Evolutionary conservation across 805 yeast genomes (phyloP), one percentile per base, ranked within the genome.

Genomic region (Komagataella populi): DNA sequence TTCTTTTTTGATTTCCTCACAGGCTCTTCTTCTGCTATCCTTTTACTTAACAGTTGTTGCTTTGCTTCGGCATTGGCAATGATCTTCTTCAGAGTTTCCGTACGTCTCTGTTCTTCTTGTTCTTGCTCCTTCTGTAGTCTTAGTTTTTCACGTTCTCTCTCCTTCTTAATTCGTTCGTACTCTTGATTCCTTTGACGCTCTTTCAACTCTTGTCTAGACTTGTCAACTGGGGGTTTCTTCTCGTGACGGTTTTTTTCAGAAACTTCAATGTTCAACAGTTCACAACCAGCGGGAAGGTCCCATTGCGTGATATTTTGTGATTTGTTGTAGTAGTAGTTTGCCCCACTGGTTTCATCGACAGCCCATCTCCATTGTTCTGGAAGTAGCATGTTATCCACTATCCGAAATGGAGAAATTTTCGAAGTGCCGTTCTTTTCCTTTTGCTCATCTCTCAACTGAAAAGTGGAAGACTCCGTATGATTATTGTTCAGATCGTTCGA

Each of bases 331-430:
- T 77, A 85, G 60, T 81, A 83, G 14, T 59, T 63, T 12, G 64
- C 64, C 12, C 75, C 73, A 5, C 77, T 59, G 30, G 64, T 67
- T 4, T 70, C 66, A 53, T 77, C 81, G 22, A 63, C 63, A 0
- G 84, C 80, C 56, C 74, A 70, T 49, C 76, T 79, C 93, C 93
- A 84, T 2, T 86, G 86, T 1, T 69, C 69, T 1, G 88, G 87
- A 23, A 81, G 69, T 4, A 43, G n/a, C 12, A 46, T 17, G 14
- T 44, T 36, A 6, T 48, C 50, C 20, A 18, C 30, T 24, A 36
- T 23, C 18, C 46, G 46, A 17, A 17, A 20, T 44, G 23, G 20
- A 18, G 23, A 18, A 14, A 18, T 20, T 16, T 49, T 44, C 7
- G 23, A 23, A 20, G 18, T 14, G 10, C 36, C 36, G 20, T 44